Evolutionary conservation across 257 asterid genomes (phyloP).

Genomic region (Penstemon davidsonii): DNA sequence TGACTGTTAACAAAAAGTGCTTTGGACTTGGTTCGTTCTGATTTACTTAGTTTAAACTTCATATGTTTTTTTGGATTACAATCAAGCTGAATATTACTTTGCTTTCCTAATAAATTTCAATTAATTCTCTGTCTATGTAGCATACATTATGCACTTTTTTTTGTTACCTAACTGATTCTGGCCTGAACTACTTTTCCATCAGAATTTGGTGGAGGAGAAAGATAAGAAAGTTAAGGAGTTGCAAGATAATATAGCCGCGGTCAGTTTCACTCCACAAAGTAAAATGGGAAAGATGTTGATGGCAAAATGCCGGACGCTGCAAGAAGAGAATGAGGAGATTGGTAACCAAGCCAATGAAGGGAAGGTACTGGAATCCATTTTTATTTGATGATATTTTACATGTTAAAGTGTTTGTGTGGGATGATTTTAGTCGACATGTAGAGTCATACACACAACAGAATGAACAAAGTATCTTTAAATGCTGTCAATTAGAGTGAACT

Average conservation of each 20-base stretch:
- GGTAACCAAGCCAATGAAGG: slow-evolving; percentile 99
- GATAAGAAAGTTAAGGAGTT: slow-evolving; percentile 89
- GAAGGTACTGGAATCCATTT: slow-evolving; percentile 55
- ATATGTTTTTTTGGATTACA: background rate
- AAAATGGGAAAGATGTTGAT: slow-evolving; percentile 95
- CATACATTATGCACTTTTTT: background rate
- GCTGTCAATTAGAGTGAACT: slow-evolving; percentile 14
- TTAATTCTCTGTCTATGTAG: too few relatives aligned
- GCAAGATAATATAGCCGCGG: slow-evolving; percentile 89
- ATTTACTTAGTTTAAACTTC: background rate
- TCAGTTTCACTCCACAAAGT: slow-evolving; percentile 93
- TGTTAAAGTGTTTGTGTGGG: background rate
- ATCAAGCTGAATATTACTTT: background rate
- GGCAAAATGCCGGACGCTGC: slow-evolving; percentile 95
- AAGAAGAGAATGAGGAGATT: slow-evolving; percentile 95
- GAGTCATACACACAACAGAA: background rate
- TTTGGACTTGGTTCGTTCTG: background rate
- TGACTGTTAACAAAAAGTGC: slow-evolving; percentile 12
- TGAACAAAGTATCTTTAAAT: slow-evolving; percentile 4
- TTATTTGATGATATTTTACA: background rate
- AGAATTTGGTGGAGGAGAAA: slow-evolving; percentile 99
- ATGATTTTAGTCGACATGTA: background rate
- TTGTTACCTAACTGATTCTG: slow-evolving; percentile 20
- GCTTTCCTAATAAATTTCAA: background rate
- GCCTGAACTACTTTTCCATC: slow-evolving; percentile 22